A percentile compares a stretch with the other conserved stretches of the same genome.
phyloP scores from a whole-genome alignment of 139 green algal genomes.

The Zygnema cylindricum region DNA sequence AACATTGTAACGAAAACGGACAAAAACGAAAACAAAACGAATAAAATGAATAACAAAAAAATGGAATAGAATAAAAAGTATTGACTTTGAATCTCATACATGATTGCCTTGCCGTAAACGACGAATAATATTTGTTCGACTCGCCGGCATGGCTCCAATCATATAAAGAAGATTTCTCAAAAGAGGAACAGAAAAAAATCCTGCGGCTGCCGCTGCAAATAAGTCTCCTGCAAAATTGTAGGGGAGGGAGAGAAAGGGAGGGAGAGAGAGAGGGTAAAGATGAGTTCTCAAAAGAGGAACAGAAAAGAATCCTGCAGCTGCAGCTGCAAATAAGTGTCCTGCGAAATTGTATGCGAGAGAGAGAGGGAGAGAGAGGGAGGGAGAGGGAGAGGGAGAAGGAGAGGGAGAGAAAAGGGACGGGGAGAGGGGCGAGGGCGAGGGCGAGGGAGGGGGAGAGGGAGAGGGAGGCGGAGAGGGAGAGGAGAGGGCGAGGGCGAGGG shows the following conservation, averaged over 20 bases:
- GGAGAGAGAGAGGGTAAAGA: slow-evolving; percentile 24
- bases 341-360: not conserved
- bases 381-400: slow-evolving; percentile 33
- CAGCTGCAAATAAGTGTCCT: slow-evolving; percentile 47
- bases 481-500: too few relatives aligned
- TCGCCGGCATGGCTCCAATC: slow-evolving; percentile 41
- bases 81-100: too few relatives aligned
- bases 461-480: too few relatives aligned
- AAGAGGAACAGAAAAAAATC: slow-evolving; percentile 52
- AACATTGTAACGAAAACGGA: too few relatives aligned
- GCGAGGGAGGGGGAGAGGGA: too few relatives aligned
- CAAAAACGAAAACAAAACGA: too few relatives aligned
- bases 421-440: too few relatives aligned
- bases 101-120: slow-evolving; percentile 30
- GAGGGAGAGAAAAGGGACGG: slow-evolving; percentile 46
- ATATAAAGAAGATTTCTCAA: slow-evolving; percentile 49
- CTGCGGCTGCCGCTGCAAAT: slow-evolving; percentile 33
- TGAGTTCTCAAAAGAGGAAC: slow-evolving; percentile 45
- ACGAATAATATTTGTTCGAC: slow-evolving; percentile 33
- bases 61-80: too few relatives aligned
- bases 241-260: not conserved
- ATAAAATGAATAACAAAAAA: too few relatives aligned
- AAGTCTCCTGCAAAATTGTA: slow-evolving; percentile 24
- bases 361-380: not conserved
- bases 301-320: slow-evolving; percentile 42